Conservation (phyloP, 2,329 filamentous ascomycete species). For the Sphaerulina vaccinii region DNA sequence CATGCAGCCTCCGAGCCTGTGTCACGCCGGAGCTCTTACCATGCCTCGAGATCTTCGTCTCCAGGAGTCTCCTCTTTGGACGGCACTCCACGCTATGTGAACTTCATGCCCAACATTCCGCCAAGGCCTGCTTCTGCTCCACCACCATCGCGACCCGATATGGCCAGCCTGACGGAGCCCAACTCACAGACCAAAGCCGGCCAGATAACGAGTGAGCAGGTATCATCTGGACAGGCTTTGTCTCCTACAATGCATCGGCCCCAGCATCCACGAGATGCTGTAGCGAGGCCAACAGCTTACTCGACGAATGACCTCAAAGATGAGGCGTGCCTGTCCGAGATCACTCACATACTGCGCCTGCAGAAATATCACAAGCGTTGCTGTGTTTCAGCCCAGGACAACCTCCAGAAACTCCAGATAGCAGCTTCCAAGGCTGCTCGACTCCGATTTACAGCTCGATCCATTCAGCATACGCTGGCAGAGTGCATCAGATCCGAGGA, state of each 20-base stretch:
- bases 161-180: conserved; percentile 23
- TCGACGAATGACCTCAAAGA: conserved; percentile 5
- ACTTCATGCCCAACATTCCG: conserved; percentile 17
- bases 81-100: conserved; percentile 26
- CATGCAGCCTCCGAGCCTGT: conserved; percentile 31
- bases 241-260: conserved; percentile 12
- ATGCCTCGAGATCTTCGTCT: conserved; percentile 29
- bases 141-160: conserved; percentile 22
- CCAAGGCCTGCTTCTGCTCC: conserved; percentile 16
- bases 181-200: conserved; percentile 11
- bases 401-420: conserved; percentile 71
- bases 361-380: conserved; percentile 81
- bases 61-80: conserved; percentile 27
- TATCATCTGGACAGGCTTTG: conserved; percentile 8
- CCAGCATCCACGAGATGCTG: conserved; percentile 10
- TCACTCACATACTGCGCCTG: conserved; percentile 73
- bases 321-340: conserved; percentile 58
- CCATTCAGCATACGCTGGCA: conserved; percentile 71
- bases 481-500: conserved; percentile 77
- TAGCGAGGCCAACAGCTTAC: neutral
- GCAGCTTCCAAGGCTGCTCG: conserved; percentile 73
- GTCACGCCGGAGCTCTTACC: conserved; percentile 31
- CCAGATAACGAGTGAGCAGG: conserved; percentile 9
- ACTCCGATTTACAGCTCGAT: conserved; percentile 70
- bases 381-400: conserved; percentile 68